Evolutionary conservation across 2,329 filamentous ascomycete genomes (phyloP), one percentile per base, ranked within the genome.

Genomic region (Fusarium tanahbumbuense): DNA sequence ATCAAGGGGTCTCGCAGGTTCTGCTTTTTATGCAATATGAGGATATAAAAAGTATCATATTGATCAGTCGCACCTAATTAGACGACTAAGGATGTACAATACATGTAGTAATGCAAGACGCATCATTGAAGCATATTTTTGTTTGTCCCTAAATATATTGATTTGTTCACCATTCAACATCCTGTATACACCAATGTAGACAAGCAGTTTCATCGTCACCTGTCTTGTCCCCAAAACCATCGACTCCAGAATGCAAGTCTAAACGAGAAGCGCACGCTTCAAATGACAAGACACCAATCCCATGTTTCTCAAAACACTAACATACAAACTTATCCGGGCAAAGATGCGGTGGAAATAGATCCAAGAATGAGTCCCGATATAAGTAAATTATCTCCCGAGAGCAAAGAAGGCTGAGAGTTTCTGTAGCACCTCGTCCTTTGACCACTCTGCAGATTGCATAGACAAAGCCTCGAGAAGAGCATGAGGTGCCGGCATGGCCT

Each of bases 381-480:
- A 25, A 40, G 44, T 50, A 52, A 49, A 63, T 77, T 66, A 87
- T 93, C 65, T 86, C 89, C 70, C 76, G 46, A 81, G 69, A 54
- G 76, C 78, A 56, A 80, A 76, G 59, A 81, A 92, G 50, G 87
- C 85, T 75, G 91, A 89, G 64, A 94, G 79, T 73, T 93, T 88
- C 74, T 88, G 88, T 64, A 94, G 80, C 72, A 94, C 84, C 5
- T 87, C 85, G 66, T 91, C 89, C 70, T 87, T 88, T 52, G 89
- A 83, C 83, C 87, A 88, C 72, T 89, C 87, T 3, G 83, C 82
- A 40, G 86, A 89, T 68, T 87, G 85, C 80, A 92, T 89, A 72
- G 89, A 86, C 73, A 94, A 80, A 20, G 90, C 89, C 18, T 88
- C 87, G 42, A 94, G 84, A 40, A 95, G 81, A 67, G 84, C 88